A percentile compares a stretch with the other conserved stretches of the same genome.
Conservation (phyloP, 441 rosid species). For the Eruca vesicaria region DNA sequence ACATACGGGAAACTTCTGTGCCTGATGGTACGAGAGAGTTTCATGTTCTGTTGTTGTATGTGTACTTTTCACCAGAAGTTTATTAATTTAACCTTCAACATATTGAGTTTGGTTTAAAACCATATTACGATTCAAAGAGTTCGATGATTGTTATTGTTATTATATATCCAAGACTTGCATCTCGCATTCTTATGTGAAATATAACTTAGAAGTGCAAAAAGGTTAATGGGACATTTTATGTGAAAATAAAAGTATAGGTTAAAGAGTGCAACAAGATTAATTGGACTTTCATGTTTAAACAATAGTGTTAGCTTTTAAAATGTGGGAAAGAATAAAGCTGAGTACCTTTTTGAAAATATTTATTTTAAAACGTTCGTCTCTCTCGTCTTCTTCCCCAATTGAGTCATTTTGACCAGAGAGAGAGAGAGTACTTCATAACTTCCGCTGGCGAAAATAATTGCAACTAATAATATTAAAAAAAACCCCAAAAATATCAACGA, state of each 20-base stretch:
- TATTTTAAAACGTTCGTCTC: neutral
- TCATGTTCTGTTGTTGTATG: slow-evolving; percentile 1
- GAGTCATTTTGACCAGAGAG: slow-evolving; percentile 11
- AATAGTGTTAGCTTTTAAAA: neutral
- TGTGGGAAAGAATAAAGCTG: neutral
- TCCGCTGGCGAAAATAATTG: neutral
- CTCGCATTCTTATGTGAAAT: too few relatives aligned
- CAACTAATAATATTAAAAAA: neutral
- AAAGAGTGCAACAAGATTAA: neutral
- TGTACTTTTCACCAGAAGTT: neutral
- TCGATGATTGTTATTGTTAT: neutral
- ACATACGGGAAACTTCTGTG: neutral
- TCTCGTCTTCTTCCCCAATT: slow-evolving; percentile 30
- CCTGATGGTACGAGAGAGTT: neutral
- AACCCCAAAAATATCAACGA: neutral
- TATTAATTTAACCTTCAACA: neutral
- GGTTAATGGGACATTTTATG: neutral
- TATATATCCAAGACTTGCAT: neutral
- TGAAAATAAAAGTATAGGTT: neutral
- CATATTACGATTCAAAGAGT: neutral
- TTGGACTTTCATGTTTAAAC: neutral
- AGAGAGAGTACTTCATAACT: slow-evolving; percentile 16
- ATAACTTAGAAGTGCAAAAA: neutral
- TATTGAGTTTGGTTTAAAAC: neutral
- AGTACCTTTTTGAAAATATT: neutral